phyloP scores from a whole-genome alignment of 352 stramenopile genomes.

The Discostella stelligera region DNA sequence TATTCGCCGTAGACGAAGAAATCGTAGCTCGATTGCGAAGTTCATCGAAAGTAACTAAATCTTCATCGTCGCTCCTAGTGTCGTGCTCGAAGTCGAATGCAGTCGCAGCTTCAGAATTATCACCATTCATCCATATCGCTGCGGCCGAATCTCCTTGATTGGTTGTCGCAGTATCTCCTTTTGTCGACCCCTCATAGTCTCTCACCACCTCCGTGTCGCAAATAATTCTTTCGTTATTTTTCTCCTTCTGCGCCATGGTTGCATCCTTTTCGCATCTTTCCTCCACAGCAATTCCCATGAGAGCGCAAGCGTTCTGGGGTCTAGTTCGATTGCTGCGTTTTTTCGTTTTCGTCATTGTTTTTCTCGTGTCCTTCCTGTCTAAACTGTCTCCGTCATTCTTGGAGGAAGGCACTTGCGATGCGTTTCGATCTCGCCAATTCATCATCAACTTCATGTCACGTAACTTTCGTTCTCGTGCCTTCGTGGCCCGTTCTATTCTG shows the following conservation, averaged over 20 bases:
- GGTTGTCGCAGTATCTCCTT: neutral
- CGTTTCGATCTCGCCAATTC: neutral
- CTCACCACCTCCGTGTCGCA: neutral
- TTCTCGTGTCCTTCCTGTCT: too few relatives aligned
- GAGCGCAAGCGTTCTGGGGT: conserved; percentile 10
- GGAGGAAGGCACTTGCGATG: neutral
- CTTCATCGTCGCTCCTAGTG: too few relatives aligned
- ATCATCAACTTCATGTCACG: conserved; percentile 6
- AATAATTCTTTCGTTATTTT: neutral
- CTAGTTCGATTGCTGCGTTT: conserved; percentile 14
- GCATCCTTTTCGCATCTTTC: too few relatives aligned
- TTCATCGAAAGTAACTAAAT: too few relatives aligned
- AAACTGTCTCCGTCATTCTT: neutral
- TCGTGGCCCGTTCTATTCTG: neutral
- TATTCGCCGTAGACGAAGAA: too few relatives aligned
- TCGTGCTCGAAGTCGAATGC: too few relatives aligned
- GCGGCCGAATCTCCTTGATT: neutral
- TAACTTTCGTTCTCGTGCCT: conserved; percentile 2
- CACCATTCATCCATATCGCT: too few relatives aligned
- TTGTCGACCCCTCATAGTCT: neutral
- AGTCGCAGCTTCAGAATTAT: too few relatives aligned
- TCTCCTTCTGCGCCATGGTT: neutral
- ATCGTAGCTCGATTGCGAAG: too few relatives aligned
- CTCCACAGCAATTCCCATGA: neutral
- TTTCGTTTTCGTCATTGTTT: neutral